Base-by-base conservation (phyloP, 345 rosid genomes). In the Capsella bursapastoris region DNA sequence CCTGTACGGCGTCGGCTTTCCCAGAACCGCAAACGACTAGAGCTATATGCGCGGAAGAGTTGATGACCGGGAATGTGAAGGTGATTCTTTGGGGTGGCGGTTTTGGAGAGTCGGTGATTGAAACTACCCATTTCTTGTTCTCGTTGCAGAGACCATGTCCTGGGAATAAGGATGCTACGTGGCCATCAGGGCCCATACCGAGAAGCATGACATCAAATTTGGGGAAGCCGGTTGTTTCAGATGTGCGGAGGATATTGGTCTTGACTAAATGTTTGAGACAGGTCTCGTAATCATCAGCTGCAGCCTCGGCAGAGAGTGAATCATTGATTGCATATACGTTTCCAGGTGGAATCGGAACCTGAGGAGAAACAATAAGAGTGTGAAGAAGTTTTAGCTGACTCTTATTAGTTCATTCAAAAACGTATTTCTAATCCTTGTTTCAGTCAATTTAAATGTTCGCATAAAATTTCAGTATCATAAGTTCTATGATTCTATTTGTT, bases 141-240 rank as follows among this genome's bases (percentile, higher is more conserved):
- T 94, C 97, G 7, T 77, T 80, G 62, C 87, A 65, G 11, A 94
- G 89, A 28, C 80, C 80, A 57, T 94, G 96, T 34, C 95, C 89
- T 0, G 96, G 98, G 78, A 94, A 94, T 3, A 90, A 73, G 0
- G 97, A 91, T 25, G 98, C 98, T 8, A 94, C 83, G 0, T 90
- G 97, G 9, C 97, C 97, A 77, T 93, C 97, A 2, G 96, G 97
- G 1, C 98, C 98, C 89, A 90, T 86, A 28, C 98, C 97, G 0
- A 93, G 82, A 76, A 93, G 96, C 88, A 85, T 83, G 70, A 91
- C 84, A 78, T 94, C 96, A 22, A 94, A 94, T 73, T 85, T 88
- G 0, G 98, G 97, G 44, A 91, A 74, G 66, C 91, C 95, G 7
- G 78, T 85, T 0, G 76, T 50, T 27, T 86, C 57, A 37, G 98